Conservation (phyloP, 1,284 basidiomycete genomes). For the Ganoderma multipileum region DNA sequence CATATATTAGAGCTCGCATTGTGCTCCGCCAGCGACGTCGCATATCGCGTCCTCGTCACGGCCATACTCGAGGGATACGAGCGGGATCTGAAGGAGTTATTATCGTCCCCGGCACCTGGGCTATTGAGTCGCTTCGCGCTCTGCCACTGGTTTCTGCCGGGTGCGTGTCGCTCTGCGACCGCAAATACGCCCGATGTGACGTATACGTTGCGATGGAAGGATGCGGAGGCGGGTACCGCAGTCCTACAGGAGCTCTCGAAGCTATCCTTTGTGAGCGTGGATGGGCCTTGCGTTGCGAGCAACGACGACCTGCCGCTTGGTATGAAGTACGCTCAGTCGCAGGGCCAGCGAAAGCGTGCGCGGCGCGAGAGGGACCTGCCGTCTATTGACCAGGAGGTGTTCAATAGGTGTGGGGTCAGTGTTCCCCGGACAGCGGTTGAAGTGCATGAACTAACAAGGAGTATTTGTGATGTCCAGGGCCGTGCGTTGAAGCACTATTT, state of each 20-base stretch:
- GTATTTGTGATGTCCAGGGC: not conserved
- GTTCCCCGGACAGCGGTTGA: not conserved
- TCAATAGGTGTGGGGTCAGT: not conserved
- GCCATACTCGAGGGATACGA: not conserved
- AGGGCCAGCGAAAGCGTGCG: not conserved
- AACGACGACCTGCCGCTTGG: not conserved
- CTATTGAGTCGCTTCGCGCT: not conserved
- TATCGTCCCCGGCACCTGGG: not conserved
- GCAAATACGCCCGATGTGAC: not conserved
- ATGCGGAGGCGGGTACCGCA: not conserved
- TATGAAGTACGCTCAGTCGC: not conserved
- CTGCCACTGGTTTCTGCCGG: not conserved
- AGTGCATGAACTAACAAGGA: not conserved
- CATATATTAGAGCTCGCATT: not conserved
- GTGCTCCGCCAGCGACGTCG: not conserved
- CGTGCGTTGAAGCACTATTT: not conserved
- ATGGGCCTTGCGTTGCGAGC: not conserved
- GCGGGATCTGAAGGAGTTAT: not conserved
- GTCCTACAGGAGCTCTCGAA: not conserved
- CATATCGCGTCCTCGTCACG: not conserved
- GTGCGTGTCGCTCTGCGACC: not conserved
- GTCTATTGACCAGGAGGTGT: not conserved
- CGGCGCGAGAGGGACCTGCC: not conserved
- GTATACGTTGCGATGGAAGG: not conserved
- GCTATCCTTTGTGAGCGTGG: not conserved